phyloP scores from a whole-genome alignment of 352 stramenopile genomes.

The Globisporangium mamillatum region DNA sequence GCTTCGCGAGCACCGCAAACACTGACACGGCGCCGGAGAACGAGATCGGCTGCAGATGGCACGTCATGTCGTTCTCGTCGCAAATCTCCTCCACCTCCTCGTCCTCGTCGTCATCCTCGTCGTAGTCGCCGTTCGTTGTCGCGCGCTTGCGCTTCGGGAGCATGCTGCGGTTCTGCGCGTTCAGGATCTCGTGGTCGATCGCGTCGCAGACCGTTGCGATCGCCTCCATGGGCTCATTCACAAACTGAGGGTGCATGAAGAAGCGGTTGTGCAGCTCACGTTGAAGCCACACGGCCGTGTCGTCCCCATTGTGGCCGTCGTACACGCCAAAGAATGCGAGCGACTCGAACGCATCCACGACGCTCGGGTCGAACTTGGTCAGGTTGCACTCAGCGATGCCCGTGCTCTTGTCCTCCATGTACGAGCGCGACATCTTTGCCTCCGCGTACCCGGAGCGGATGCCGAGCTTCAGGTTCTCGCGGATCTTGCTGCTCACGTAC shows the following conservation, averaged over 20 bases:
- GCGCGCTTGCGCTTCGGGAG: conserved; percentile 63
- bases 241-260: conserved; percentile 56
- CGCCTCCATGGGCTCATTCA: conserved; percentile 40
- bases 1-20: conserved; percentile 58
- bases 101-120: conserved; percentile 21
- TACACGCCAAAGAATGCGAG: conserved; percentile 85
- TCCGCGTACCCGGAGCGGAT: conserved; percentile 83
- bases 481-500: conserved; percentile 87
- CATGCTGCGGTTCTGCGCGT: conserved; percentile 71
- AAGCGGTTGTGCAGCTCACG: conserved; percentile 78
- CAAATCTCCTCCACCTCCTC: conserved; percentile 36
- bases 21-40: conserved; percentile 80
- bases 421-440: conserved; percentile 78
- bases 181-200: conserved; percentile 74
- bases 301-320: conserved; percentile 85
- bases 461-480: conserved; percentile 67
- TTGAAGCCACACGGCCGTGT: conserved; percentile 75
- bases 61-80: conserved; percentile 47
- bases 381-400: conserved; percentile 52
- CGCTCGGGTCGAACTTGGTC: conserved; percentile 30
- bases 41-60: conserved; percentile 72
- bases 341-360: conserved; percentile 40
- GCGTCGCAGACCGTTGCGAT: conserved; percentile 58
- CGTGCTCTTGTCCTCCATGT: conserved; percentile 85
- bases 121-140: conserved; percentile 29